Evolutionary conservation across 371 early-diverging fungal species (phyloP).

Genomic region (Capillidium heterosporum): DNA sequence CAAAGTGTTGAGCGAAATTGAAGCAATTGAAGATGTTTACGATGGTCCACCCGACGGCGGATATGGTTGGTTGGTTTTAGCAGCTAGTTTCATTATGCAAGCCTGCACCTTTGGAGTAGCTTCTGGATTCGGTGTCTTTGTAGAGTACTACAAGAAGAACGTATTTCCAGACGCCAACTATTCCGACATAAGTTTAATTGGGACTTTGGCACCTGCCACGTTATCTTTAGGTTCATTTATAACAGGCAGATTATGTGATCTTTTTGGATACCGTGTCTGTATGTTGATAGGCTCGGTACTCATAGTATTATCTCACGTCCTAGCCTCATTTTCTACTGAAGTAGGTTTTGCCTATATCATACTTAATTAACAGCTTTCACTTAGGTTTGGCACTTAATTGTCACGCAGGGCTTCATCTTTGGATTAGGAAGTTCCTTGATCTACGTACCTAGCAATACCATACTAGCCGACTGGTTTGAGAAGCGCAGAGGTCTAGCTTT

Average conservation of each 20-base stretch:
- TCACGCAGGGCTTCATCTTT: conserved; percentile 27
- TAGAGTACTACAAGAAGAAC: not conserved
- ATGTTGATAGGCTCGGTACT: not conserved
- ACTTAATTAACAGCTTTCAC: not conserved
- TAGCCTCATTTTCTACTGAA: conserved; percentile 3
- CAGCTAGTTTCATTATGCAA: not conserved
- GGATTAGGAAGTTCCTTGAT: conserved; percentile 28
- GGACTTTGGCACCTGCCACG: not conserved
- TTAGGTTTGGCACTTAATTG: conserved; percentile 30
- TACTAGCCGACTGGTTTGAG: conserved; percentile 57
- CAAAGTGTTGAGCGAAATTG: not conserved
- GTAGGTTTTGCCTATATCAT: not conserved
- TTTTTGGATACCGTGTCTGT: not conserved
- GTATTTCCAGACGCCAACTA: not conserved
- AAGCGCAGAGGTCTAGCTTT: conserved; percentile 46
- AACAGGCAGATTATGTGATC: not conserved
- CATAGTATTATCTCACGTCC: not conserved
- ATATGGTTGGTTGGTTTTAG: conserved; percentile 1
- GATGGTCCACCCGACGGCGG: not conserved
- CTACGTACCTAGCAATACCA: conserved; percentile 32
- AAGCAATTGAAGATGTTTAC: not conserved
- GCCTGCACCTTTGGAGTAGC: not conserved
- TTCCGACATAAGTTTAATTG: not conserved
- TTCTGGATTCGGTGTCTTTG: not conserved
- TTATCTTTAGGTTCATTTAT: not conserved